Evolutionary conservation across 108 stramenopile genomes (phyloP).

Genomic region (Epithemia pelagica): DNA sequence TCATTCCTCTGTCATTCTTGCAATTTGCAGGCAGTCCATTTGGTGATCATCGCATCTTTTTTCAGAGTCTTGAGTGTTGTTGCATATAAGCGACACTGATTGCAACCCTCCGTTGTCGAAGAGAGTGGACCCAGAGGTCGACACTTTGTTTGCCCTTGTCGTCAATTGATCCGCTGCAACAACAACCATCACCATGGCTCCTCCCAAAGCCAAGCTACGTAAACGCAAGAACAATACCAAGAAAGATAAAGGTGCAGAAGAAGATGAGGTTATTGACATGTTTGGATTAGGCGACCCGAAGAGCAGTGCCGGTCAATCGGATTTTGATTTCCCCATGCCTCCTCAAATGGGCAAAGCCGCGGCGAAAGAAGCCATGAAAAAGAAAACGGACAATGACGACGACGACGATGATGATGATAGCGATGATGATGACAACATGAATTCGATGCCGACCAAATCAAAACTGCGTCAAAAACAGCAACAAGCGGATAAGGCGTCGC

Average conservation of each 20-base stretch:
- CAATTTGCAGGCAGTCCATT: no score
- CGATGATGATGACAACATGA: conserved; percentile 19
- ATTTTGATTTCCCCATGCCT: conserved; percentile 32
- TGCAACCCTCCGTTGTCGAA: no score
- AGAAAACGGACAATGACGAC: conserved; percentile 29
- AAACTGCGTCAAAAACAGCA: conserved; percentile 17
- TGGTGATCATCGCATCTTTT: no score
- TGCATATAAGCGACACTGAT: no score
- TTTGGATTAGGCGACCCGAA: conserved; percentile 30
- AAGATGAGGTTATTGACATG: conserved; percentile 44
- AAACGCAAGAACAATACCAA: conserved; percentile 37
- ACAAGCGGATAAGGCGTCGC: conserved; percentile 10
- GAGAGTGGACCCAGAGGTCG: no score
- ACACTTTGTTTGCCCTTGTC: no score
- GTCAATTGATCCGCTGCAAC: no score
- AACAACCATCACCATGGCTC: not conserved
- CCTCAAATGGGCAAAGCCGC: conserved; percentile 21
- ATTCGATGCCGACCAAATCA: conserved; percentile 14
- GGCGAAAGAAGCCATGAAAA: not conserved
- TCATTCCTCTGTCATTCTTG: no score
- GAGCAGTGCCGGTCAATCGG: conserved; percentile 10
- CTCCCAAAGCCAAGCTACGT: conserved; percentile 41
- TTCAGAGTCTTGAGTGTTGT: no score
- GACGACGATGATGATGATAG: conserved; percentile 21
- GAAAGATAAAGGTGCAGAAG: conserved; percentile 7